Base-by-base conservation (phyloP, 306 rosid genomes). In the Cotoneaster glaucophyllus region DNA sequence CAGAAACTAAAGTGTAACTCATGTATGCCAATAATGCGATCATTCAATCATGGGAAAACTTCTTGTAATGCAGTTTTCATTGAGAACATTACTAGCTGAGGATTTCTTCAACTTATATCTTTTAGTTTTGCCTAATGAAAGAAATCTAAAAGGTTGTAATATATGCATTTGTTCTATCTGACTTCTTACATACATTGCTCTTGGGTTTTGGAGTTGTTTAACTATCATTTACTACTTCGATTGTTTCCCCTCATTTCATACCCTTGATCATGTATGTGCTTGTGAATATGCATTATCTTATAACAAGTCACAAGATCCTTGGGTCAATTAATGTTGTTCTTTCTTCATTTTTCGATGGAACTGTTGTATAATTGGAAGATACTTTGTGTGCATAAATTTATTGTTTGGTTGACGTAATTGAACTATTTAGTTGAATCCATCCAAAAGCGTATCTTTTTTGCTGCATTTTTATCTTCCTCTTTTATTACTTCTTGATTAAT, bases 371-470 rank as follows among this genome's bases (percentile, higher is more conserved):
- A 4, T 57, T 1, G 6, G 48, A 26, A 7, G 19, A 53, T 70
- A 13, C 18, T 57, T 28, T 15, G 28, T 50, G 32, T 14, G 64
- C 53, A 17, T 8, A 24, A 39, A 57, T 39, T 34, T 52, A 8
- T 41, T 50, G 52, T 54, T 37, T 34, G 25, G 53, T 72, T 72
- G 24, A 57, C 37, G 29, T 58, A 57, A 32, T 57, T 10, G 26
- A 66, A 39, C 68, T 10, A 37, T 37, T 37, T 34, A 71, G 78
- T 69, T 61, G 45, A 71, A 73, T 10, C 67, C 44, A 22, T 77
- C 52, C 64, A 19, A 18, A 78, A 73, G 12, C 70, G 45, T 1
- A 28, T 79, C 54, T 4, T 76, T 80, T 64, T 68, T 84, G 57
- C 57, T 31, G 13, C 4, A 5, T 39, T 41, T 39, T 11, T 10